A percentile compares a stretch with the other conserved stretches of the same genome.
Evolutionary conservation across 2,329 filamentous ascomycete species (phyloP).

Genomic region (Huntiella moniliformis): DNA sequence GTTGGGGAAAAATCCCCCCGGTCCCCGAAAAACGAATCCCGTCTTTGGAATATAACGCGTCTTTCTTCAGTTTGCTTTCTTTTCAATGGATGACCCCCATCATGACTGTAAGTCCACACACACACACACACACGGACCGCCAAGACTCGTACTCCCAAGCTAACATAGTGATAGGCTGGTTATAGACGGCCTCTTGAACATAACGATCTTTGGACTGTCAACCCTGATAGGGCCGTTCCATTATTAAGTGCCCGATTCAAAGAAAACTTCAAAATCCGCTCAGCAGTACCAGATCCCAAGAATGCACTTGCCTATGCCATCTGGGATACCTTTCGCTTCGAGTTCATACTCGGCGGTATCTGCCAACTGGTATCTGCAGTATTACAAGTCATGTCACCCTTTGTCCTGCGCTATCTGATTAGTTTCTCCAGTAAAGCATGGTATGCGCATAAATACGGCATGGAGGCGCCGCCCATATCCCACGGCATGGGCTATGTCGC

Average conservation of each 20-base stretch:
- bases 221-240: conserved; percentile 58
- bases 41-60: conserved; percentile 54
- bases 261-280: conserved; percentile 49
- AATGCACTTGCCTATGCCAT: conserved; percentile 49
- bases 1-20: conserved; percentile 37
- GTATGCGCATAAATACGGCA: conserved; percentile 31
- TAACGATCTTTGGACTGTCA: conserved; percentile 78
- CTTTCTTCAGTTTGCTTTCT: conserved; percentile 54
- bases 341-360: conserved; percentile 70
- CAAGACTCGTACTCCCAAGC: not conserved
- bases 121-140: not conserved
- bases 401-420: conserved; percentile 71
- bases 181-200: conserved; percentile 69
- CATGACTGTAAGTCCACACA: conserved; percentile 44
- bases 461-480: conserved; percentile 47
- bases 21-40: conserved; percentile 33
- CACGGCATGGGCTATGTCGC: conserved; percentile 66
- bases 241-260: conserved; percentile 48
- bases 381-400: conserved; percentile 67
- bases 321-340: conserved; percentile 67
- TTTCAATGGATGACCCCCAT: conserved; percentile 85
- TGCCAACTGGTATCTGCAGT: conserved; percentile 58
- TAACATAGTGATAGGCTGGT: conserved; percentile 36
- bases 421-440: conserved; percentile 69
- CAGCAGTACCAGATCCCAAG: conserved; percentile 48